Evolutionary conservation across 2,329 filamentous ascomycete species (phyloP), one percentile per base, ranked within the genome.

Genomic region (Aquanectria penicillioides): DNA sequence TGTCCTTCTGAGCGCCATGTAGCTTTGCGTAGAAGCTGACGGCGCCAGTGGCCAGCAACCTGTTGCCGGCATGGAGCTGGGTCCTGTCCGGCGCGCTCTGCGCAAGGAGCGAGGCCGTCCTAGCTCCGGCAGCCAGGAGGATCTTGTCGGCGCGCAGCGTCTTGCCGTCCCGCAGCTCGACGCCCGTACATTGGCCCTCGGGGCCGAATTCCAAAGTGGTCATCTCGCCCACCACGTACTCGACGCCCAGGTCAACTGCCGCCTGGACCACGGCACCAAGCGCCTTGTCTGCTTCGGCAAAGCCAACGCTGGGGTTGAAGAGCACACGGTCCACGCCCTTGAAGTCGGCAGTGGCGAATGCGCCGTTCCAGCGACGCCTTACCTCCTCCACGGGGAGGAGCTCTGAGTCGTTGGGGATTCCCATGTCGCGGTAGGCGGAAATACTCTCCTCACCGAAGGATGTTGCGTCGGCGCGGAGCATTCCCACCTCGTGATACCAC

Each of bases 221-320:
- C 75, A 84, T 79, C 65, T 83, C 80, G 18, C 81, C 83, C 3
- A 80, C 75, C 12, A 85, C 76, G 58, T 86, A 87, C 64, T 83
- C 79, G 61, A 85, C 85, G 6, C 86, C 86, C 26, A 81, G 71
- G 49, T 81, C 78, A 8, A 87, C 67, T 20, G 78, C 81, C 47
- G 77, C 77, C 57, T 82, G 80, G 6, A 84, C 84, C 12, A 88
- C 81, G 11, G 83, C 83, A 47, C 77, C 74, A 43, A 88, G 73
- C 31, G 82, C 80, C 70, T 86, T 83, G 54, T 84, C 84, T 11
- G 86, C 86, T 47, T 84, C 82, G 15, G 80, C 85, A 79, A 84
- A 88, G 2, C 86, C 86, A 70, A 84, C 86, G 26, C 79, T 82
- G 59, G 81, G 82, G 74, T 88, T 88, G 63, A 83, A 79, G 18